Base-by-base conservation (phyloP, 257 asterid genomes). In the Lycium barbarum region DNA sequence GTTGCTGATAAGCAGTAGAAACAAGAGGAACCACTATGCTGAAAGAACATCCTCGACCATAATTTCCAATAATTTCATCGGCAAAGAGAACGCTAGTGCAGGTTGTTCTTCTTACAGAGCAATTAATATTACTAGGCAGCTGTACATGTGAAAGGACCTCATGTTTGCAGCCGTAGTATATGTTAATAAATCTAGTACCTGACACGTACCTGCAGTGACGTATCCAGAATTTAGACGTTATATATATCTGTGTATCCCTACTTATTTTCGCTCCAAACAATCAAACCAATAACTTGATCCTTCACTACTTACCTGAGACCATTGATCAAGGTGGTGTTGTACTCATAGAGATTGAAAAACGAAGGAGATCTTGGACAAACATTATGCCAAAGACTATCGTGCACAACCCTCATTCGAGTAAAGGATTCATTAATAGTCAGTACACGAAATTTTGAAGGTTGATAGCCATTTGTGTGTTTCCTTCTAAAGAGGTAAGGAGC, bases 81-180 rank as follows among this genome's bases (percentile, higher is more conserved):
- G 87, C 54, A 61, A 78, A 78, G 72, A 84, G 17, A 4, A 84
- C 86, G 17, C 80, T 80, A 65, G 79, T 71, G 35, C 9, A 26
- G 4, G 6, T 33, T 18, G 6, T 63, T 62, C 79, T 67, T 7
- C 12, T 17, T 11, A 78, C 20, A n/a, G 78, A 61, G 51, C 86
- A 84, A 10, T 15, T 63, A 17, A 11, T 5, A 53, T 84, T 78
- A 43, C 68, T 84, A 5, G 53, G 67, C 26, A 63, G 8, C 20
- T 84, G 79, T 38, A 79, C 84, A 9, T 8, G 22, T 0, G 80
- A 66, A 6, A 84, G 17, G 2, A 79, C 86, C 79, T 63, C 84
- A 35, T 80, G 55, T 14, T 38, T 76, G 62, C 84, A 78, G 17
- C 84, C 84, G 33, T 84, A 84, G 87, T 47, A 79, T 35, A 79